phyloP scores from a whole-genome alignment of 2,329 filamentous ascomycete genomes.

The Hypoxylon sp. region DNA sequence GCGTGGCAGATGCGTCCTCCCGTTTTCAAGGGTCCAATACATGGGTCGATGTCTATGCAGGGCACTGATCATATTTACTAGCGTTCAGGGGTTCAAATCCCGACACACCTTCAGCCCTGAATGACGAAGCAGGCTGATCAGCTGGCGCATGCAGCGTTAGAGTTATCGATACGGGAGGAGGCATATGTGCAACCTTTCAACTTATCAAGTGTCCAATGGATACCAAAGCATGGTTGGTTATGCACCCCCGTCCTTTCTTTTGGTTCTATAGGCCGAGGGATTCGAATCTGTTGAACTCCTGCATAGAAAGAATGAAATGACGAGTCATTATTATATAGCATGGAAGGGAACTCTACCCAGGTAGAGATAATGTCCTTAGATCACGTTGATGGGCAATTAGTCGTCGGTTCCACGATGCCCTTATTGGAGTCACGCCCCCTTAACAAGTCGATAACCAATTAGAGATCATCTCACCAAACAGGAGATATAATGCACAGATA shows the following conservation, averaged over 20 bases:
- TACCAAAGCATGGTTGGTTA: neutral
- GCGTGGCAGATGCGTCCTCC: slow-evolving; percentile 29
- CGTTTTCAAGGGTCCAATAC: slow-evolving; percentile 30
- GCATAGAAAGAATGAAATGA: slow-evolving; percentile 22
- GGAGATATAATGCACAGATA: neutral
- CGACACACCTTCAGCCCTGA: slow-evolving; percentile 27
- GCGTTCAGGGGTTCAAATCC: neutral
- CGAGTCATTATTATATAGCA: slow-evolving; percentile 25
- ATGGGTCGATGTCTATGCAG: slow-evolving; percentile 15
- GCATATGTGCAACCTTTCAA: slow-evolving; percentile 2
- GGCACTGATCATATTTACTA: slow-evolving; percentile 22
- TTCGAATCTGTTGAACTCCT: slow-evolving; percentile 1
- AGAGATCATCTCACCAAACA: neutral
- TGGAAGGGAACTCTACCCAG: neutral
- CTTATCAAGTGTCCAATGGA: neutral
- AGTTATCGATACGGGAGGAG: slow-evolving; percentile 10
- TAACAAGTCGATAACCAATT: neutral
- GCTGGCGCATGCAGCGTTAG: slow-evolving; percentile 1
- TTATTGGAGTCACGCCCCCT: slow-evolving; percentile 3
- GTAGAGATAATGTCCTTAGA: neutral
- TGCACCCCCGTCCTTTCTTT: neutral
- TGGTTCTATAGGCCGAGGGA: slow-evolving; percentile 1
- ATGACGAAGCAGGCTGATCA: slow-evolving; percentile 15
- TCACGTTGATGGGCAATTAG: slow-evolving; percentile 1
- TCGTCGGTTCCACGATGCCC: neutral